phyloP scores from a whole-genome alignment of 495 filamentous ascomycete species.

The Penicillium riverlandense region DNA sequence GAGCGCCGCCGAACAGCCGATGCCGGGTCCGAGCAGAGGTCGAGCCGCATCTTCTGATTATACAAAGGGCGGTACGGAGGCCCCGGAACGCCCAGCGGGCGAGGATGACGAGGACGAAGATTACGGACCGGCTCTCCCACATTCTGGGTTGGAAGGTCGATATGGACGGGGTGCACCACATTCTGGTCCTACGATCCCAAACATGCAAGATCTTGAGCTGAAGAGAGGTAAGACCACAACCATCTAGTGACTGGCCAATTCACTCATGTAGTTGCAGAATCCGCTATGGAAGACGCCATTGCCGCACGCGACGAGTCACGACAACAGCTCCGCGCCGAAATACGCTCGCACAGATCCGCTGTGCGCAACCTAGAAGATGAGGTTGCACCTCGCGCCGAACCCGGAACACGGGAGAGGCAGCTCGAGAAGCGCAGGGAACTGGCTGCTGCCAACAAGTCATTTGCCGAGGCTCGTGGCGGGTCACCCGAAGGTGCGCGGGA shows the following conservation, averaged over 20 bases:
- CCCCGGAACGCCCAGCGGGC: constrained; percentile 10
- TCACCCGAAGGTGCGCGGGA: constrained; percentile 37
- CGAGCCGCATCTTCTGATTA: constrained; percentile 21
- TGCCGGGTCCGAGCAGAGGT: neutral
- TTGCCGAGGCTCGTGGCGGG: constrained; percentile 36
- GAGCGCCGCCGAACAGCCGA: constrained; percentile 8
- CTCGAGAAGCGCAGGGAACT: constrained; percentile 73
- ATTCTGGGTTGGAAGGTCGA: constrained; percentile 4
- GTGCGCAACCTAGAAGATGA: constrained; percentile 53
- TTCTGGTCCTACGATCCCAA: constrained; percentile 70
- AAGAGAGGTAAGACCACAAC: constrained; percentile 45
- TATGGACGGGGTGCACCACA: constrained; percentile 9
- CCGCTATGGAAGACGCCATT: constrained; percentile 45
- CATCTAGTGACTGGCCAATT: neutral
- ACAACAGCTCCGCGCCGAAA: constrained; percentile 52
- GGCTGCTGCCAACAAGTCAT: constrained; percentile 40
- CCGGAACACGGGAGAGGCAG: constrained; percentile 76
- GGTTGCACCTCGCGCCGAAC: constrained; percentile 71
- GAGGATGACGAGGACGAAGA: constrained; percentile 49
- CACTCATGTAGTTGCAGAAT: constrained; percentile 28
- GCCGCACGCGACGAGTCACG: constrained; percentile 48
- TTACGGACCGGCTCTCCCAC: constrained; percentile 66
- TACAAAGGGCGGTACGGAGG: constrained; percentile 6
- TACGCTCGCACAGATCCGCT: constrained; percentile 26
- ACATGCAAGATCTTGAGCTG: constrained; percentile 62